These are phyloP conservation scores for Nothophaeocryptopus gaeumannii DNA, from an alignment of 2,329 filamentous ascomycete species.

Conservation along the genomic window DNA sequence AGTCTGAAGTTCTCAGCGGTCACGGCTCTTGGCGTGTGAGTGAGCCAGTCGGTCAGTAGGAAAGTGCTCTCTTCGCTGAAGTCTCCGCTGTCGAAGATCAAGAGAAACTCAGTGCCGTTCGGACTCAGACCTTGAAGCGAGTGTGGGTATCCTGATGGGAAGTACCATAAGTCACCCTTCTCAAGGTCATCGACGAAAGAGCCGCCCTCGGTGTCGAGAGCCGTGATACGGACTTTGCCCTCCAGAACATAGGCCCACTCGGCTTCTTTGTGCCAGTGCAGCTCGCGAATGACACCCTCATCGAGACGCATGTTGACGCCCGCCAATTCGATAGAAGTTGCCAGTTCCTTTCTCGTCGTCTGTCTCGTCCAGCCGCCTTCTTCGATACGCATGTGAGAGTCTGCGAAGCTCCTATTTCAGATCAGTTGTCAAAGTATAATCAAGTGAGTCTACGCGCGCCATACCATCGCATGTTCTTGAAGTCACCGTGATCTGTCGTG, in stretches of 20 bases:
- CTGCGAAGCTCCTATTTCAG: conserved; percentile 39
- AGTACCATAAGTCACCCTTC: conserved; percentile 78
- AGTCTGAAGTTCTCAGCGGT: conserved; percentile 74
- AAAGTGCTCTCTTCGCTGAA: conserved; percentile 68
- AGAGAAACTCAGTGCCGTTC: conserved; percentile 60
- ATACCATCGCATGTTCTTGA: conserved; percentile 68
- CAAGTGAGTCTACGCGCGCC: conserved; percentile 27
- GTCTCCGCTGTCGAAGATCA: conserved; percentile 60
- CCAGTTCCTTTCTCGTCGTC: conserved; percentile 65
- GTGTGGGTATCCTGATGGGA: conserved; percentile 73
- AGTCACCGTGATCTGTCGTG: conserved; percentile 67
- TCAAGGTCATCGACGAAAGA: conserved; percentile 74
- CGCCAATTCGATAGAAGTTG: conserved; percentile 66
- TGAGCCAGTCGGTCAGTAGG: conserved; percentile 69
- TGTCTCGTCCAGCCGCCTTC: conserved; percentile 76
- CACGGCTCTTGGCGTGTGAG: conserved; percentile 69
- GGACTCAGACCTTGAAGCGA: conserved; percentile 68
- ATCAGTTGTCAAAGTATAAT: background rate
- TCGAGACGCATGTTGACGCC: conserved; percentile 77
- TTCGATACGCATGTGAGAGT: conserved; percentile 52
- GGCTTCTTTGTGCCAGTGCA: conserved; percentile 79
- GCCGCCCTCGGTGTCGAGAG: conserved; percentile 70
- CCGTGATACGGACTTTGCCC: conserved; percentile 68
- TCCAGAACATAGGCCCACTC: conserved; percentile 72
- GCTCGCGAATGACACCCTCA: conserved; percentile 68